Evolutionary conservation across 2,329 filamentous ascomycete species (phyloP), one percentile per base, ranked within the genome.

Genomic region (Fusarium sp.): DNA sequence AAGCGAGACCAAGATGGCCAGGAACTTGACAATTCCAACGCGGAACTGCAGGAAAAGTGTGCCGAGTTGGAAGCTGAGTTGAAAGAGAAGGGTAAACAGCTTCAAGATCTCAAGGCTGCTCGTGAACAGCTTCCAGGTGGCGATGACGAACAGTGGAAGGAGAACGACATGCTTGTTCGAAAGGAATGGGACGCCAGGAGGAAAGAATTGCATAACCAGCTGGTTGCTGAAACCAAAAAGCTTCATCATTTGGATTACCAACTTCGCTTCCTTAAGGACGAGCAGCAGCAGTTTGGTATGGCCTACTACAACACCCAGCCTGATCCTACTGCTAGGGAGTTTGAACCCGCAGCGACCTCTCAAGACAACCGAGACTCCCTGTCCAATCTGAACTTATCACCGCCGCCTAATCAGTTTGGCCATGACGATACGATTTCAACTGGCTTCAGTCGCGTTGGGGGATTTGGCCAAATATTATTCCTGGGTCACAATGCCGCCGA

Each of bases 31-130:
- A 77, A 80, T 34, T 79, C 87, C 50, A 88, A 89, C 43, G 76
- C 79, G 32, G 79, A 84, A 28, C 78, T 91, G 22, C 89, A 92
- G 68, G 84, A 89, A 35, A 87, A 88, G 53, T 85, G 85, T 56
- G 78, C 83, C 6, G 80, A 81, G 31, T 79, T 94, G 46, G 91
- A 95, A 73, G 84, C 90, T 8, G 88, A 91, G 61, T 83, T 95
- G 26, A 89, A 87, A 65, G 84, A 91, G 52, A 79, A 79, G 62
- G 78, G 78, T 58, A 91, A 89, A 51, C 85, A 89, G 64, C 85
- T 94, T 64, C 91, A 92, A 72, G 84, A 88, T 47, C 81, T 93
- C 25, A 91, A 95, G 72, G 87, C 88, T 56, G 85, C 89, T 64
- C 80, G 87, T 45, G 89, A 89, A 74, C 85, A 83, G 53, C 81